phyloP scores from a whole-genome alignment of 257 asterid species.

The Solanum pennellii region DNA sequence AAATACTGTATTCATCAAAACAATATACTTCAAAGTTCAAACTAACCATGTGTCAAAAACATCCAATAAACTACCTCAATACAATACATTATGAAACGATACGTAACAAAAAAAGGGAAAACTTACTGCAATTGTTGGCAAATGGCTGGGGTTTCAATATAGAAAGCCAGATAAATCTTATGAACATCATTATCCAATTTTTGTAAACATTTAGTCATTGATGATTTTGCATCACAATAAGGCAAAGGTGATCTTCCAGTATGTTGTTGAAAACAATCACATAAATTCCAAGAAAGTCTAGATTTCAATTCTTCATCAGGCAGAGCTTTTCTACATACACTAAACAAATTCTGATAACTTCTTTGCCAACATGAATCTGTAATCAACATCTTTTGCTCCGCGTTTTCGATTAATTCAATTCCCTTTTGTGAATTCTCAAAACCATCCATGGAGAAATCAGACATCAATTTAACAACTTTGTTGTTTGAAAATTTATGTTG shows the following conservation, averaged over 20 bases:
- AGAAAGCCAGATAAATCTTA: constrained; percentile 43
- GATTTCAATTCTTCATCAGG: constrained; percentile 57
- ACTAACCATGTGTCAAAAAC: neutral
- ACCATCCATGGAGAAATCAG: constrained; percentile 59
- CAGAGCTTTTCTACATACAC: constrained; percentile 47
- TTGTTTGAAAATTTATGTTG: neutral
- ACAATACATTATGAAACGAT: neutral
- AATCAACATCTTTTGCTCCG: constrained; percentile 29
- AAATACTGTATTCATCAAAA: neutral
- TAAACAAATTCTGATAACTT: constrained; percentile 43
- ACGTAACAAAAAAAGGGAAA: neutral
- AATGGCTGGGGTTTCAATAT: constrained; percentile 58
- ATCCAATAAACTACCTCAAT: neutral
- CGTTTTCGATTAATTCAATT: constrained; percentile 32
- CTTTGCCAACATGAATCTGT: constrained; percentile 55
- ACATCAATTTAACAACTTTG: constrained; percentile 1
- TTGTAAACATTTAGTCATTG: constrained; percentile 37
- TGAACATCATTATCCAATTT: constrained; percentile 35
- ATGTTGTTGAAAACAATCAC: constrained; percentile 67
- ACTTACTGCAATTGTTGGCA: constrained; percentile 86
- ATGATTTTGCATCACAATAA: constrained; percentile 29
- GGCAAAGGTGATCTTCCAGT: constrained; percentile 63
- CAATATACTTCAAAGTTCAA: neutral
- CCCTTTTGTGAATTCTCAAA: constrained; percentile 32
- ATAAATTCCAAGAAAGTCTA: constrained; percentile 83